Evolutionary conservation across 2,329 filamentous ascomycete genomes (phyloP).

Genomic region (Pyrenophora seminiperda): DNA sequence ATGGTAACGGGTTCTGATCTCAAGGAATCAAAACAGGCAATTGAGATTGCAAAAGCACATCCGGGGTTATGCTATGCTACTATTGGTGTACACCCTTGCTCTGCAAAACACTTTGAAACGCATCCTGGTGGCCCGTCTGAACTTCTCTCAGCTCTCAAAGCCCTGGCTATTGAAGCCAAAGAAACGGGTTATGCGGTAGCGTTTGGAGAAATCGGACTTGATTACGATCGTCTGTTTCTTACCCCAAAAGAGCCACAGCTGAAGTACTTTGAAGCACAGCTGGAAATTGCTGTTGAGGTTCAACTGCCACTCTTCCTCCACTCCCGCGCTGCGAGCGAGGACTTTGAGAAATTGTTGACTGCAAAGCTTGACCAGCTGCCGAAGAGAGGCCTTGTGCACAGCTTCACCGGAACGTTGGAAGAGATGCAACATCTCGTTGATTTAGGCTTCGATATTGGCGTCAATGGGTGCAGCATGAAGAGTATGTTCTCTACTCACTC

Average conservation of each 20-base stretch:
- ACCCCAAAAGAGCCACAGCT: conserved; percentile 79
- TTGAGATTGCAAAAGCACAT: conserved; percentile 74
- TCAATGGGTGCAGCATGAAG: conserved; percentile 97
- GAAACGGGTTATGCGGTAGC: conserved; percentile 68
- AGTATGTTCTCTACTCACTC: conserved; percentile 49
- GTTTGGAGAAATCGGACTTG: conserved; percentile 93
- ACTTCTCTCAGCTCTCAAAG: conserved; percentile 64
- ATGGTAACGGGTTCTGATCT: conserved; percentile 94
- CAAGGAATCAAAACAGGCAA: conserved; percentile 73
- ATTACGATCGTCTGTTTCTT: conserved; percentile 90
- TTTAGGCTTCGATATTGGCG: conserved; percentile 85
- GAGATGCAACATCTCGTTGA: conserved; percentile 84
- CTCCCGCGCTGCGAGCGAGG: conserved; percentile 81
- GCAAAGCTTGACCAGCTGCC: conserved; percentile 68
- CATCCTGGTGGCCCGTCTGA: conserved; percentile 62
- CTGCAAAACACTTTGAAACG: conserved; percentile 75
- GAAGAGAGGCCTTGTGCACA: conserved; percentile 85
- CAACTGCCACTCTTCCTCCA: conserved; percentile 91
- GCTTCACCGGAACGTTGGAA: conserved; percentile 85
- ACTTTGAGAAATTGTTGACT: conserved; percentile 72
- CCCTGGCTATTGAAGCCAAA: conserved; percentile 66
- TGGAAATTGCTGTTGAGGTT: conserved; percentile 75
- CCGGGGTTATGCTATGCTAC: conserved; percentile 85
- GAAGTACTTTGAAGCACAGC: conserved; percentile 82
- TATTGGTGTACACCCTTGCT: conserved; percentile 92